These are phyloP conservation scores for Penicillium sp. DNA, from an alignment of 2,329 filamentous ascomycete genomes.

Conservation along the genomic window DNA sequence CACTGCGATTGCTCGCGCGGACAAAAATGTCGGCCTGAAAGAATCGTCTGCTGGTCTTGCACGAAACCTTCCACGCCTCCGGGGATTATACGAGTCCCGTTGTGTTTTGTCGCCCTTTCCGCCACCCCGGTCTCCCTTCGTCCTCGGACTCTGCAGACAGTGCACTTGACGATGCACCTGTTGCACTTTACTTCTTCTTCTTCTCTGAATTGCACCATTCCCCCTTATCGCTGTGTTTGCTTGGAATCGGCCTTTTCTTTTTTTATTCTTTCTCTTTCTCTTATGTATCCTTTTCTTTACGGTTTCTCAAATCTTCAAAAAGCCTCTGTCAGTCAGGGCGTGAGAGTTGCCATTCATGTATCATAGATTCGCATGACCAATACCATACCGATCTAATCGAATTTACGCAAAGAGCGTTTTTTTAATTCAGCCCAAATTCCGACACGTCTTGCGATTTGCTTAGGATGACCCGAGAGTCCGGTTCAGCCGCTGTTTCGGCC, in stretches of 20 bases:
- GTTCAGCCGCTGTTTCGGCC: background rate
- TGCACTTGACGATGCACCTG: slow-evolving; percentile 22
- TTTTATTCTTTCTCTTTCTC: slow-evolving; percentile 22
- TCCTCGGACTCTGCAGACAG: slow-evolving; percentile 4
- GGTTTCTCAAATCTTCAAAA: slow-evolving; percentile 23
- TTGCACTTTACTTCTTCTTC: slow-evolving; percentile 12
- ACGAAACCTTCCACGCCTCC: slow-evolving; percentile 18
- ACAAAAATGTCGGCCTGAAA: slow-evolving; percentile 20
- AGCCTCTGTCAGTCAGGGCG: slow-evolving; percentile 14
- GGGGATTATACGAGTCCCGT: slow-evolving; percentile 7
- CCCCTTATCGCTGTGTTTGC: slow-evolving; percentile 21
- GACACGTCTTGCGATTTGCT: background rate
- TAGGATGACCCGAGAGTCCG: background rate
- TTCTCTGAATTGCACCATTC: slow-evolving; percentile 14
- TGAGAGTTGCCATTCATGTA: slow-evolving; percentile 34
- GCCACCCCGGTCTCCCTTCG: background rate
- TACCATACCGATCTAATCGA: slow-evolving; percentile 27
- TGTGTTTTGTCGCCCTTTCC: slow-evolving; percentile 8
- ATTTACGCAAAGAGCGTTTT: background rate
- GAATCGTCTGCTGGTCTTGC: slow-evolving; percentile 27
- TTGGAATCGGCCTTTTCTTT: slow-evolving; percentile 22
- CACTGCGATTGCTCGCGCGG: slow-evolving; percentile 19
- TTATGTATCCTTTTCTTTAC: slow-evolving; percentile 26
- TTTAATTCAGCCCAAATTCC: background rate
- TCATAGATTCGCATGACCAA: slow-evolving; percentile 36